Evolutionary conservation across 192 early-diverging fungal species (phyloP), one percentile per base, ranked within the genome.

Genomic region (Entophlyctis luteolus): DNA sequence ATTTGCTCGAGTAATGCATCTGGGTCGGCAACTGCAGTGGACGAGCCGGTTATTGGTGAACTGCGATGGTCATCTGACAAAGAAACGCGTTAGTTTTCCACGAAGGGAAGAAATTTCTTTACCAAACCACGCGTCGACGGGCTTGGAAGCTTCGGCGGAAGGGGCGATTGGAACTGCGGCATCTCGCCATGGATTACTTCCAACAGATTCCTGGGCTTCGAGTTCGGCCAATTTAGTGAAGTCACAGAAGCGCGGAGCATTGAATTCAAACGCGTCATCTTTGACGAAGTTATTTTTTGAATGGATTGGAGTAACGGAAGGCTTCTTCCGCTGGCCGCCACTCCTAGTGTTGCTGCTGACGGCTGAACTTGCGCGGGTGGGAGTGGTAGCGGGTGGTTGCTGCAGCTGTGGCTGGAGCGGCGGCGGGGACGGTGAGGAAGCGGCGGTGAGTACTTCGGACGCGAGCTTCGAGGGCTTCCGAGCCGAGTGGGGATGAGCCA

Each of bases 71-170:
- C 25, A 34, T 59, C 57, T 59, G 25, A 20, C 27, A 42, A 42
- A 42, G n/a, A 12, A 12, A 42, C n/a, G n/a, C 39, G 39, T 42
- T 12, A 12, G n/a, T 42, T 42, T 42, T 42, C n/a, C 39, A 42
- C 39, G n/a, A n/a, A 42, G 8, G 8, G 39, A 42, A 42, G n/a
- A 42, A 42, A 42, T 8, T 20, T 14, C 25, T 10, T 56, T 56
- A 59, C 57, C 57, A 42, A 59, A 59, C 57, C 57, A 59, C 12
- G 57, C 57, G 8, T 59, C 57, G 33, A 16, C 27, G n/a, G 39
- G 39, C 39, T 42, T 42, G 39, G 10, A 8, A 12, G 8, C n/a
- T 42, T 42, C 39, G 39, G 39, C 39, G n/a, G 39, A 42, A n/a
- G 39, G 39, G n/a, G 39, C 39, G 8, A 42, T n/a, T 12, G 39